Evolutionary conservation across 2,329 filamentous ascomycete species (phyloP), one percentile per base, ranked within the genome.

Genomic region (Aspergillus piperis): DNA sequence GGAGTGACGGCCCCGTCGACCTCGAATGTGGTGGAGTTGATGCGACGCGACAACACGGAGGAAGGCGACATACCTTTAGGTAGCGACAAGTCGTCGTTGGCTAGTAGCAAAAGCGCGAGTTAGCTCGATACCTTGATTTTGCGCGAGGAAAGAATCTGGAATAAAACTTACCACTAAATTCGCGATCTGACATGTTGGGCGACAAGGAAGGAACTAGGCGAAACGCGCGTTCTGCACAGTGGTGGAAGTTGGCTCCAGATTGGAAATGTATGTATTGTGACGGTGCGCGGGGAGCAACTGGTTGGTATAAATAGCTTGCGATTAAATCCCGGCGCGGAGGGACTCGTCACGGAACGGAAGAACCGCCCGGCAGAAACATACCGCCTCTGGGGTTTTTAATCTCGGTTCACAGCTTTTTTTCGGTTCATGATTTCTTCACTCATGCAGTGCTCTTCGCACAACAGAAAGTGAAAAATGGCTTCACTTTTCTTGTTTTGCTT

Each of bases 21-120:
- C 11, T 23, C 7, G 15, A 41, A 21, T 5, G 27, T 50, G 19
- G 2, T 42, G 32, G 36, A 38, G 44, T 44, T 5, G 41, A 44
- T 44, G 38, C 25, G 36, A 51, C 21, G 41, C 41, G 41, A 44
- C 41, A 21, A 21, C 23, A 50, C 25, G 21, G 54, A 23, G 17
- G 30, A 54, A 42, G 21, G 47, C 48, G 36, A 61, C 23, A 30
- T 73, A 83, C 82, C 82, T 80, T 86, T 86, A 23, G 84, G 84
- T 54, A 86, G 80, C 68, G 84, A 86, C 68, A 86, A 77, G 68
- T 87, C 84, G 68, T 86, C 84, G 73, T 79, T 83, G 66, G 80
- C 82, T 84, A 62, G 30, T 32, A 36, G 32, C 50, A 55, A 42
- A 52, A 38, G 47, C 52, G 41, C 19, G 53, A 61, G 66, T 71